Evolutionary conservation across 2,329 filamentous ascomycete species (phyloP).

Genomic region (Aureobasidium sp.): DNA sequence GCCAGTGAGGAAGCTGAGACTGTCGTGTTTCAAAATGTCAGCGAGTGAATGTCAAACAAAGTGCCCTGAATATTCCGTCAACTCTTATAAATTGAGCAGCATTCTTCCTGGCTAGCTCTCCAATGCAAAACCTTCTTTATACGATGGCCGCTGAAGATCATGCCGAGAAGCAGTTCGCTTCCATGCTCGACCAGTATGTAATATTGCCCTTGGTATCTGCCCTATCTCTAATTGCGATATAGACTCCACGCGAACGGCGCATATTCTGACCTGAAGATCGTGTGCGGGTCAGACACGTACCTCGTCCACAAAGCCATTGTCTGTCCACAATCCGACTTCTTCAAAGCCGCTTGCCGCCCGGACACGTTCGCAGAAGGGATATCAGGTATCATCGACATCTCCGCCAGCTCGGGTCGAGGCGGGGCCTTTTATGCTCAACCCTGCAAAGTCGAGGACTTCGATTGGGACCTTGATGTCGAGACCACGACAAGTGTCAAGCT

Average conservation of each 20-base stretch:
- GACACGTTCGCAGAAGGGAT: background rate
- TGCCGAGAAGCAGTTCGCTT: background rate
- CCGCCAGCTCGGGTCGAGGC: background rate
- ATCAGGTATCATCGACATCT: background rate
- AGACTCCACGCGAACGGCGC: background rate
- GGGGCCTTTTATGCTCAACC: background rate
- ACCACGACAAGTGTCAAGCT: background rate
- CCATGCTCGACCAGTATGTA: background rate
- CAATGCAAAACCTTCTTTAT: background rate
- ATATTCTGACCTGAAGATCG: constrained; percentile 22
- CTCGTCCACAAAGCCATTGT: constrained; percentile 23
- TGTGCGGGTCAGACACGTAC: constrained; percentile 19
- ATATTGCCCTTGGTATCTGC: background rate
- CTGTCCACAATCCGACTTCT: constrained; percentile 22
- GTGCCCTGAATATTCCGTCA: background rate
- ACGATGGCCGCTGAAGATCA: background rate
- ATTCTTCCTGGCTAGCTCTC: background rate
- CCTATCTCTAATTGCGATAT: background rate
- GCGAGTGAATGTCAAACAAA: background rate
- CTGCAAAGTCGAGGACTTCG: background rate
- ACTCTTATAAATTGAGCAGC: background rate
- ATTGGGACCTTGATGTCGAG: background rate
- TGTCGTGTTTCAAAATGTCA: background rate
- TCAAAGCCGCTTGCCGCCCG: constrained; percentile 20
- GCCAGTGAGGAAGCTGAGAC: background rate